phyloP scores from a whole-genome alignment of 345 rosid genomes.

The sweet orange (Citrus sinensis) region DVS_A1.0 CM039161.1:889501-890000 shows the following conservation, averaged over 20 bases:
- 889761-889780: neutral
- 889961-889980: neutral
- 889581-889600: slow-evolving; percentile 15
- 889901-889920: too few relatives aligned
- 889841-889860: neutral
- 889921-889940: neutral
- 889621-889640: neutral
- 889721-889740: neutral
- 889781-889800: neutral
- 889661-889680: neutral
- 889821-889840: neutral
- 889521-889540: slow-evolving; percentile 43
- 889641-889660: neutral
- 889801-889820: neutral
- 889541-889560: neutral
- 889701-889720: neutral
- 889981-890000: neutral
- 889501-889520: slow-evolving; percentile 22
- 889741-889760: neutral
- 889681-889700: neutral
- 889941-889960: neutral
- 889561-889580: neutral
- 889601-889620: neutral
- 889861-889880: neutral
- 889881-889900: neutral